Evolutionary conservation across 2,329 filamentous ascomycete genomes (phyloP).

Genomic region (Monosporascus cannonballus): DNA sequence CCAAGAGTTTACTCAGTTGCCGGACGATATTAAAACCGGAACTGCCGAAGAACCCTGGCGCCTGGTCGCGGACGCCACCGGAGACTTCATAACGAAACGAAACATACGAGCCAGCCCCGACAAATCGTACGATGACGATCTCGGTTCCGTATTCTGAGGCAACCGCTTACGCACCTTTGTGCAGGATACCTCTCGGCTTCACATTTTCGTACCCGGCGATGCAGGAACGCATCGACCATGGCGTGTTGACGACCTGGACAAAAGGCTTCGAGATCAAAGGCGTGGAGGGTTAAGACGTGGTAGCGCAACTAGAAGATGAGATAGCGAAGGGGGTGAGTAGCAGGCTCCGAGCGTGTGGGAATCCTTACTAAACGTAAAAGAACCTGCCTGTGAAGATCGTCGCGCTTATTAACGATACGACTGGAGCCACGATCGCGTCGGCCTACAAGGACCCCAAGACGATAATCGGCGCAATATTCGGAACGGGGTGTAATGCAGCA

Average conservation of each 20-base stretch:
- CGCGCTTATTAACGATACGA: conserved; percentile 37
- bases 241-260: conserved; percentile 65
- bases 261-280: conserved; percentile 70
- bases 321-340: no score
- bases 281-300: conserved; percentile 64
- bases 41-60: conserved; percentile 62
- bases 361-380: no score
- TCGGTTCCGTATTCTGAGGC: no score
- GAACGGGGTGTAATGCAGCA: conserved; percentile 70
- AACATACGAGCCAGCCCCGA: no score
- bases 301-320: conserved; percentile 54
- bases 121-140: no score
- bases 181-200: conserved; percentile 47
- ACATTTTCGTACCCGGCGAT: conserved; percentile 69
- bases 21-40: conserved; percentile 60
- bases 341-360: conserved; percentile 24
- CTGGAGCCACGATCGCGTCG: conserved; percentile 68
- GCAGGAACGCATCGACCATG: conserved; percentile 65
- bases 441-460: conserved; percentile 65
- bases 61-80: conserved; percentile 16
- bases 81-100: no score
- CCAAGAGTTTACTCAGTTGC: conserved; percentile 66
- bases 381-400: no score
- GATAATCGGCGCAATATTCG: conserved; percentile 72
- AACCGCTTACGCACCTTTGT: no score